Base-by-base conservation (phyloP, 2,329 filamentous ascomycete genomes). In the Graphilbum ipis-grandicollis region DNA sequence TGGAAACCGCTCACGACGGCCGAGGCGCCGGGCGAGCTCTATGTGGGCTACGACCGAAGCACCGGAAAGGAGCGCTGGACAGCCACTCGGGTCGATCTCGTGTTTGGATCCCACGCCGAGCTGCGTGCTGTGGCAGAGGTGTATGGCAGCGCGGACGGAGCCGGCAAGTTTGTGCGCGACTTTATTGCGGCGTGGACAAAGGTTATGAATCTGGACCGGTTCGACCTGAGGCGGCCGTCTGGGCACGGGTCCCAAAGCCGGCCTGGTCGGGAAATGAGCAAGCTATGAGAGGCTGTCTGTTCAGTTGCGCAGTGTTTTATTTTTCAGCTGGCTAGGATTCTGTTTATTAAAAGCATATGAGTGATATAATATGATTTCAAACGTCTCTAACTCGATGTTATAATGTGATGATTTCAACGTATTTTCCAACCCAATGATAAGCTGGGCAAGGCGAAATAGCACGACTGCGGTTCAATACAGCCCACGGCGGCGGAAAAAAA, bases 31-130 rank as follows among this genome's bases (percentile, higher is more conserved):
- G 51, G 57, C 25, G 77, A 83, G 47, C 38, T 63, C 34, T 84
- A 68, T 54, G 66, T 73, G 42, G 79, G 75, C 26, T 49, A 57
- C 13, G 75, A 82, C 58, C 73, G 71, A 53, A 74, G 74, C 61
- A 68, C 66, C 14, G 75, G 75, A 36, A 48, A 59, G 34, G 66
- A 68, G 60, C 80, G 75, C 60, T 84, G 75, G 73, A 73, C 65
- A 7, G 79, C 66, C 29, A 76, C 75, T 2, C 77, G 79, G 17
- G 63, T 63, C 36, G 79, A 84, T 47, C 63, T 84, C 12, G 63
- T 83, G 43, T 75, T 84, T 42, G 79, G 79, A 37, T 73, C 73
- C n/a, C 77, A 84, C 46, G 63, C 79, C 19, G 79, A 84, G 63
- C 60, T 84, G 34, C 74, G 79, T 34, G 75, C 79, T 25, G 54